Evolutionary conservation across 31 red algal genomes (phyloP), one percentile per base, ranked within the genome.

Genomic region (Endocladia muricata): DNA sequence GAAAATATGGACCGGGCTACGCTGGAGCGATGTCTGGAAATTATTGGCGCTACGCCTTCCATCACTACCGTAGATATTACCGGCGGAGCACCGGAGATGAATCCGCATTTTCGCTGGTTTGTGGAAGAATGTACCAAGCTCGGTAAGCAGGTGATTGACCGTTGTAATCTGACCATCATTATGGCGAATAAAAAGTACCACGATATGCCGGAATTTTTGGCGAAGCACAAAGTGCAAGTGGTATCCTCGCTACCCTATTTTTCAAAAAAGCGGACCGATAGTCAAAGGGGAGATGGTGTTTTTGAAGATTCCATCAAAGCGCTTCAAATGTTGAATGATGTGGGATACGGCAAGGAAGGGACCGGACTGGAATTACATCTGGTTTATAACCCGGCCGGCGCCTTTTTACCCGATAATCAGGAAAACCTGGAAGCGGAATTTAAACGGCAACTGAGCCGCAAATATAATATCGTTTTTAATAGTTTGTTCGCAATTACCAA

Each of bases 41-140:
- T 90, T 3, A 13, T 89, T 1, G 28, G 25, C 52, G 3, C 8
- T 13, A 33, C 23, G 11, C 62, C 62, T 32, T 72, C 62, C 54
- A 68, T 90, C 11, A 3, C 76, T 4, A 79, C 85, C 3, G 2
- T 90, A 8, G 86, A 90, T 81, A 90, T 90, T 34, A 90, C 86
- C 30, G 86, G 86, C 34, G 86, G 86, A n/a, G 86, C 86, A 42
- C 86, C 86, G 52, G 86, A 90, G 35, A 61, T 90, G 66, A 84
- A 90, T 57, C 22, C 9, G 15, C 28, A 66, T 15, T 90, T 90
- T 54, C 64, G 84, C 23, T 81, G 28, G 35, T 70, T 90, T 75
- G 69, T 88, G 2, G n/a, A n/a, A n/a, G n/a, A n/a, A n/a, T n/a
- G n/a, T n/a, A n/a, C n/a, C n/a, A 43, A 41, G 1, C 67, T 88